Evolutionary conservation across 768 basidiomycete genomes (phyloP).

Genomic region (Neoboletus magnificus): DNA sequence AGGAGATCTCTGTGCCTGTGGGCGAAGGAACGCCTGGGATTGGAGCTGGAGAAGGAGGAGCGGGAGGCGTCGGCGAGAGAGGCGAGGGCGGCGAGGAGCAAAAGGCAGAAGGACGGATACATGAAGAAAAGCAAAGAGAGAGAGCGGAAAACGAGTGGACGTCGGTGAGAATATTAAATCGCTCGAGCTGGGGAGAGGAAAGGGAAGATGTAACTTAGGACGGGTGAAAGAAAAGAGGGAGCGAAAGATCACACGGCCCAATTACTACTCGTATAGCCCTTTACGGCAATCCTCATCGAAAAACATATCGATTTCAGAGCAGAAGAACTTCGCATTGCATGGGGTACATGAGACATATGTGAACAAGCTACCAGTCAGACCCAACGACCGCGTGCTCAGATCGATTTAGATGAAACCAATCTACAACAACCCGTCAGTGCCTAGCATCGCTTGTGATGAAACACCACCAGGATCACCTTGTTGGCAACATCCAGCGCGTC

Average conservation of each 20-base stretch:
- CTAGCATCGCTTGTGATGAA: neutral
- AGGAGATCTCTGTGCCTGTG: constrained; percentile 24
- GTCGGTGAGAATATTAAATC: neutral
- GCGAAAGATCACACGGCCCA: constrained; percentile 6
- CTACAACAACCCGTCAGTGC: constrained; percentile 36
- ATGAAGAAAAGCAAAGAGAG: constrained; percentile 30
- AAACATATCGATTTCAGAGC: neutral
- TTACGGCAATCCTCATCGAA: neutral
- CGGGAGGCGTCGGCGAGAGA: constrained; percentile 35
- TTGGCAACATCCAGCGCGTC: constrained; percentile 97
- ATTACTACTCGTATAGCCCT: neutral
- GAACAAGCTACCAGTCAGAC: neutral
- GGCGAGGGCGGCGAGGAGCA: constrained; percentile 28
- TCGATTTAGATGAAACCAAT: constrained; percentile 86
- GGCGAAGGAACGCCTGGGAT: constrained; percentile 33
- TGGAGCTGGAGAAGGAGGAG: constrained; percentile 36
- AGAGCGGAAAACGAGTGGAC: constrained; percentile 40
- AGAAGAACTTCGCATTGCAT: constrained; percentile 4
- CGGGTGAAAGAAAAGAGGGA: neutral
- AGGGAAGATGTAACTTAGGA: constrained; percentile 4
- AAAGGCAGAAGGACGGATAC: constrained; percentile 18
- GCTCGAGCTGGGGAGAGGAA: constrained; percentile 10
- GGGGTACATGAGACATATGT: constrained; percentile 5
- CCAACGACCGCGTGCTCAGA: neutral
- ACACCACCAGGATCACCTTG: constrained; percentile 56